Evolutionary conservation across 345 rosid genomes (phyloP).

Genomic region (Brassica rapa): DNA sequence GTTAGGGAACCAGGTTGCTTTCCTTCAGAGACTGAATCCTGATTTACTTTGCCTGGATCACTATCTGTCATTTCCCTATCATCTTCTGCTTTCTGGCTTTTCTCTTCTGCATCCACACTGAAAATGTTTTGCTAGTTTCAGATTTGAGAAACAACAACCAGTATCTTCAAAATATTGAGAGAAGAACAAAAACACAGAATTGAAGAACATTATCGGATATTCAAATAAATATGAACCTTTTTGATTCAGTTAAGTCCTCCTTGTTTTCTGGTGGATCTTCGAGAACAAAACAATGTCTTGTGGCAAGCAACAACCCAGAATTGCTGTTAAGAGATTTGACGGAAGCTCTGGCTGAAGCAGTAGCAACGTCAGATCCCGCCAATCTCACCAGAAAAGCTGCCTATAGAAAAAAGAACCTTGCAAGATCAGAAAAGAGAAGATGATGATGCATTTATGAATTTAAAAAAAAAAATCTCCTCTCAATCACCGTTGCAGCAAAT

Average conservation of each 20-base stretch:
- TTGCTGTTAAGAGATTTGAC: slow-evolving; percentile 61
- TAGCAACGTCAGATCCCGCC: slow-evolving; percentile 67
- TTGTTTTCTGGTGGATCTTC: slow-evolving; percentile 80
- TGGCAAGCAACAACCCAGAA: slow-evolving; percentile 72
- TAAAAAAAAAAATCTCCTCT: neutral
- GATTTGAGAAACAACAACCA: slow-evolving; percentile 26
- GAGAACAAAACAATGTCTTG: slow-evolving; percentile 84
- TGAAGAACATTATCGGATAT: neutral
- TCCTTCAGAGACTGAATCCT: slow-evolving; percentile 52
- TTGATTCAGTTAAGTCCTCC: slow-evolving; percentile 52
- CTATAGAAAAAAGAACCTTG: slow-evolving; percentile 45
- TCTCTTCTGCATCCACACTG: slow-evolving; percentile 56
- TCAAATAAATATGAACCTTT: slow-evolving; percentile 48
- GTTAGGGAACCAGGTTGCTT: slow-evolving; percentile 42
- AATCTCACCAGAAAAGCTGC: slow-evolving; percentile 72
- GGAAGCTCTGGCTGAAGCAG: slow-evolving; percentile 70
- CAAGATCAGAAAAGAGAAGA: neutral
- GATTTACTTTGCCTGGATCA: slow-evolving; percentile 38
- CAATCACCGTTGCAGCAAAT: neutral
- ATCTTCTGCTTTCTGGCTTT: slow-evolving; percentile 42
- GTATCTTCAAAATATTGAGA: slow-evolving; percentile 23
- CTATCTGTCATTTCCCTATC: slow-evolving; percentile 35
- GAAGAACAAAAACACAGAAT: slow-evolving; percentile 1
- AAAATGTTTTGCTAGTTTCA: slow-evolving; percentile 43
- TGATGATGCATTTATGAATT: neutral